phyloP scores from a whole-genome alignment of 108 stramenopile species.

The Cyclostephanos tholiformis region DNA sequence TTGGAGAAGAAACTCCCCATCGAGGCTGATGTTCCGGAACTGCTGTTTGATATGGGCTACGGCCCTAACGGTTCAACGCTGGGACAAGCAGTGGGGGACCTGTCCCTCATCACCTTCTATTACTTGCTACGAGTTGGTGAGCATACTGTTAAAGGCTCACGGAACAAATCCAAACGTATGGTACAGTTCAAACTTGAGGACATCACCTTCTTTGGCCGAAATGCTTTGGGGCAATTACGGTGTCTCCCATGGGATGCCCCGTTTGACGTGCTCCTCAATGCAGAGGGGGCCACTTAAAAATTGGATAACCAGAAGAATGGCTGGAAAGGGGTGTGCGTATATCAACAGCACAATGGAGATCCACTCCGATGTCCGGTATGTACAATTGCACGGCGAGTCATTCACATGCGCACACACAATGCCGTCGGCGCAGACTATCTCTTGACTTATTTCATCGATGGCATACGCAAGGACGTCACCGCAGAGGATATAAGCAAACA shows the following conservation, averaged over 20 bases:
- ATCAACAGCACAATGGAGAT: background rate
- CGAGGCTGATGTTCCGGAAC: too few species aligned
- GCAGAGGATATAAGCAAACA: too few species aligned
- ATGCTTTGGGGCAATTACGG: background rate
- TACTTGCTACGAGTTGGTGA: background rate
- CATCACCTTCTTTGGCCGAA: background rate
- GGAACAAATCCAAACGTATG: background rate
- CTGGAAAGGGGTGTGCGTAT: background rate
- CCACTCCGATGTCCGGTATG: background rate
- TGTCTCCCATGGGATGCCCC: background rate
- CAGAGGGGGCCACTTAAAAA: background rate
- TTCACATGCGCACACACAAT: too few species aligned
- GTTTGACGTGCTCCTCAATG: background rate
- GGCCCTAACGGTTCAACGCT: too few species aligned
- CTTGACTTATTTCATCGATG: too few species aligned
- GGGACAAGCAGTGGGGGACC: too few species aligned
- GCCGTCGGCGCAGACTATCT: too few species aligned
- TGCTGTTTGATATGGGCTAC: too few species aligned
- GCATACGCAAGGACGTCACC: too few species aligned
- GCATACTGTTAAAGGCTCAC: background rate
- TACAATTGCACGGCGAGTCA: background rate
- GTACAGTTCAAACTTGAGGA: background rate
- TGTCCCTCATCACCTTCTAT: conserved; percentile 6
- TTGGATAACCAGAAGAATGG: too few species aligned
- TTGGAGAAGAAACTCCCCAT: too few species aligned